Evolutionary conservation across 805 yeast species (phyloP).

Genomic region (Candida orba): DNA sequence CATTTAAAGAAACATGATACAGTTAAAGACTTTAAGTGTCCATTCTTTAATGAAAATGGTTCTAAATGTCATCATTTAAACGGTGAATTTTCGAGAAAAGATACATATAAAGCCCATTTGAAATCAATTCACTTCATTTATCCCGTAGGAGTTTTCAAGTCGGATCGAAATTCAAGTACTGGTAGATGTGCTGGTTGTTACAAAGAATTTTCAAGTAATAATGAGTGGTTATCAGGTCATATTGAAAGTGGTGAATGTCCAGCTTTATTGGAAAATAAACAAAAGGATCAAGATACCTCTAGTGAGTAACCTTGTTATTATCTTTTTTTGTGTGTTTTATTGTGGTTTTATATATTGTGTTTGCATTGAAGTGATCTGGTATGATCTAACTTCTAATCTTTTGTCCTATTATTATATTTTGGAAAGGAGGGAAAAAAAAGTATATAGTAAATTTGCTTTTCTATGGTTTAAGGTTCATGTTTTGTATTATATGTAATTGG

Average conservation of each 20-base stretch:
- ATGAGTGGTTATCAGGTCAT: constrained; percentile 61
- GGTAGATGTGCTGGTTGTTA: constrained; percentile 72
- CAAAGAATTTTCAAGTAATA: constrained; percentile 46
- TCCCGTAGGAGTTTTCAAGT: constrained; percentile 64
- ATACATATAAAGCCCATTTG: constrained; percentile 72
- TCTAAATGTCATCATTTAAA: constrained; percentile 50
- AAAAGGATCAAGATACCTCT: background rate
- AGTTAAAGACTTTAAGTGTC: constrained; percentile 72
- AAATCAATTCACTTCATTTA: constrained; percentile 73
- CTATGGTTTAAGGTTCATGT: no score
- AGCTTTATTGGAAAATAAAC: constrained; percentile 12
- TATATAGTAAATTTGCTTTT: no score
- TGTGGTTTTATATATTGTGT: no score
- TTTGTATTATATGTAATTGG: no score
- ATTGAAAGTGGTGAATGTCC: constrained; percentile 53
- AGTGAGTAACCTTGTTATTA: background rate
- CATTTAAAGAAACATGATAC: constrained; percentile 78
- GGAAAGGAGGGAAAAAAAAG: no score
- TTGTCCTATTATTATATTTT: no score
- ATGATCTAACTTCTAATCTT: no score
- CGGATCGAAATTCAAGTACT: constrained; percentile 46
- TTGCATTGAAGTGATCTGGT: no score
- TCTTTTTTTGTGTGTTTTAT: no score
- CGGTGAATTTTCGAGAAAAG: constrained; percentile 73
- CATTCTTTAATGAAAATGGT: constrained; percentile 44